Conservation (phyloP, 2,329 filamentous ascomycete genomes). For the Penicillium sp. region DNA sequence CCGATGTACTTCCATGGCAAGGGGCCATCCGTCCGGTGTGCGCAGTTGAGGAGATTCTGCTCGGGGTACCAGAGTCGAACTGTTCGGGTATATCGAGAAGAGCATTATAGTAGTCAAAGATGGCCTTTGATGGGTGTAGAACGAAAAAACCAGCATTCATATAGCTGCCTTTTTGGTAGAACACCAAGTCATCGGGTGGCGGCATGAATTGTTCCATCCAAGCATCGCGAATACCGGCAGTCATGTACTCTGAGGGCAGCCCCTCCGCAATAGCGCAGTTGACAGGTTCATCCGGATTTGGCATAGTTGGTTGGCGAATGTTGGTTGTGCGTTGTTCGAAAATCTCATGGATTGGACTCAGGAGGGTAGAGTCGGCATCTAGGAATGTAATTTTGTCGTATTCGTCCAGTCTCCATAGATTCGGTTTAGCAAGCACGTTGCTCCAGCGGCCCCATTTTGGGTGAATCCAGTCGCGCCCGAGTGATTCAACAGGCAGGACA, state of each 20-base stretch:
- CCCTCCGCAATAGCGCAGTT: neutral
- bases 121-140: neutral
- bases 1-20: slow-evolving; percentile 9
- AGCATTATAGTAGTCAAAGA: slow-evolving; percentile 1
- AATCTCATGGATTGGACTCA: slow-evolving; percentile 3
- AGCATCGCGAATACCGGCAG: neutral
- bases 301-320: neutral
- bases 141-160: slow-evolving; percentile 14
- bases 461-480: neutral
- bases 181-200: neutral
- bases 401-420: slow-evolving; percentile 3
- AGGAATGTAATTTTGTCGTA: slow-evolving; percentile 8
- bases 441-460: no score
- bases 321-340: neutral
- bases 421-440: slow-evolving; percentile 1
- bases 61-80: slow-evolving; percentile 5
- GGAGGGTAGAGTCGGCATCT: slow-evolving; percentile 4
- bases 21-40: slow-evolving; percentile 8
- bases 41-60: slow-evolving; percentile 14
- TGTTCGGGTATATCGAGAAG: neutral
- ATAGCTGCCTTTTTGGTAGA: slow-evolving; percentile 1
- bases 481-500: slow-evolving; percentile 1
- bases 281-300: neutral
- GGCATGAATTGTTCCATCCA: neutral
- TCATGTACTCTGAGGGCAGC: slow-evolving; percentile 1